Percentiles rank a stretch among this genome's conserved stretches.
Conservation (phyloP, 2,329 filamentous ascomycete species). For the Colletotrichum simmondsii region DNA sequence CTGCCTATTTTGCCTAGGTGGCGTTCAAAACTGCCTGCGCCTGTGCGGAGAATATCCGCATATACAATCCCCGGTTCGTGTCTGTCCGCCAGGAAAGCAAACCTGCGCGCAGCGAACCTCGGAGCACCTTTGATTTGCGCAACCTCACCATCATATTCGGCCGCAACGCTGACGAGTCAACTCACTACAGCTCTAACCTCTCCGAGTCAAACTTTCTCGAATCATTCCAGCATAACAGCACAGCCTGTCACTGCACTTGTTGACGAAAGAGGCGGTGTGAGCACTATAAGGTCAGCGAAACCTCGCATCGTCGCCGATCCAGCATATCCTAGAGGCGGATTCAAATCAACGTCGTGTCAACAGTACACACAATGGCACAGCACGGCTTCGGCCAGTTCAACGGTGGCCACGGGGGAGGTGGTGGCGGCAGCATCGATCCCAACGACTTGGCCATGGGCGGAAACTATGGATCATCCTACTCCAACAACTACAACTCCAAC, state of each 20-base stretch:
- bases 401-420: conserved; percentile 56
- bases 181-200: background rate
- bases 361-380: conserved; percentile 58
- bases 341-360: background rate
- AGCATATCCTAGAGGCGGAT: background rate
- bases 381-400: conserved; percentile 68
- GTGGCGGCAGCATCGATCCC: conserved; percentile 76
- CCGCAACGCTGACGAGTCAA: conserved; percentile 14
- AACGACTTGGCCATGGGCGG: conserved; percentile 81
- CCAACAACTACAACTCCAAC: conserved; percentile 63
- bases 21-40: conserved; percentile 14
- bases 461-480: conserved; percentile 70
- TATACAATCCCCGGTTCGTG: conserved; percentile 3
- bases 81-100: background rate
- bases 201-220: background rate
- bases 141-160: background rate
- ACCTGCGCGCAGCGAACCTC: background rate
- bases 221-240: background rate
- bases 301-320: conserved; percentile 11
- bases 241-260: background rate
- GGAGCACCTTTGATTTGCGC: conserved; percentile 1
- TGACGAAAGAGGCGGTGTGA: conserved; percentile 24
- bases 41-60: conserved; percentile 22
- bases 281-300: background rate
- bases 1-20: conserved; percentile 10